Evolutionary conservation across 441 rosid genomes (phyloP).

Genomic region (Aleurites moluccanus): DNA sequence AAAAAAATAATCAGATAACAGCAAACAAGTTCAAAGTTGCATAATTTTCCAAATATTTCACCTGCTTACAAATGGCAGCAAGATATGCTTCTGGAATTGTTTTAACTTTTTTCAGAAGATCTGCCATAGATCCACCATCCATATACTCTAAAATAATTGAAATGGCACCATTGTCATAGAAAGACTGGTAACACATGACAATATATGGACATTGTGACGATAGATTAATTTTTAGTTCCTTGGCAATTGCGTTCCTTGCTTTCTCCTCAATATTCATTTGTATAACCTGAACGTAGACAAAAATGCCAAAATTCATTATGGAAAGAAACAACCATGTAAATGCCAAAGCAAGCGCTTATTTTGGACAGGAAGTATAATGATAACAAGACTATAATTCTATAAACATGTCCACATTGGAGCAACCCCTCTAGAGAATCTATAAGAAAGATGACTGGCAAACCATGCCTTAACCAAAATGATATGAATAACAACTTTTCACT

Average conservation of each 20-base stretch:
- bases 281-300: constrained; percentile 53
- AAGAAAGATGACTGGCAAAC: constrained; percentile 5
- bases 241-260: constrained; percentile 70
- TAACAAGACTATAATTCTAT: background rate
- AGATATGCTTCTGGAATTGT: constrained; percentile 76
- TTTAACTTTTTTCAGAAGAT: constrained; percentile 70
- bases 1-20: constrained; percentile 5
- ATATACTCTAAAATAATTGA: constrained; percentile 94
- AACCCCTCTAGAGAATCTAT: background rate
- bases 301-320: constrained; percentile 15
- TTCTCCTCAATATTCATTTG: constrained; percentile 85
- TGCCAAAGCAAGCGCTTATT: constrained; percentile 1
- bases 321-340: background rate
- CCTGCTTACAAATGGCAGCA: constrained; percentile 90
- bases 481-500: background rate
- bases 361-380: background rate
- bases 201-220: constrained; percentile 82
- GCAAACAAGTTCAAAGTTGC: background rate
- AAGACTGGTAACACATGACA: constrained; percentile 87
- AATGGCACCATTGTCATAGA: constrained; percentile 77
- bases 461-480: background rate
- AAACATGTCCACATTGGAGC: background rate
- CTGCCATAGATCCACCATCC: constrained; percentile 97
- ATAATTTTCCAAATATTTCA: constrained; percentile 23
- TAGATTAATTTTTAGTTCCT: constrained; percentile 85